Evolutionary conservation across 2,329 filamentous ascomycete species (phyloP), one percentile per base, ranked within the genome.

Genomic region (Alternaria sp.): DNA sequence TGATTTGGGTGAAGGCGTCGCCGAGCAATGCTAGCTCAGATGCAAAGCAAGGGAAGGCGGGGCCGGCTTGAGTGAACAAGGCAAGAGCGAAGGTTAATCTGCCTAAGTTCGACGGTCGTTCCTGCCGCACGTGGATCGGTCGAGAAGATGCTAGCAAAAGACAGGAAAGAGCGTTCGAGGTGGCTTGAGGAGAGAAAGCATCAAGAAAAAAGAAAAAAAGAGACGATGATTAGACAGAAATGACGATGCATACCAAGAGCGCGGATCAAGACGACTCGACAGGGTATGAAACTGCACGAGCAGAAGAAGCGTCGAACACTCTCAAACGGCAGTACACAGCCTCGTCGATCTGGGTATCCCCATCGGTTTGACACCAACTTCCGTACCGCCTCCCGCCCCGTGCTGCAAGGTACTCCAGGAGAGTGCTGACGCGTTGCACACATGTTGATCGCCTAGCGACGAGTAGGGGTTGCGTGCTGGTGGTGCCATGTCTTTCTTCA

Each of bases 211-310:
- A 44, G 46, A 28, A 26, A 36, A 53, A 21, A 29, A 29, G 29
- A 29, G 51, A 34, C 28, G n/a, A 41, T 40, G 48, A 49, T 23
- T 28, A 50, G 42, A 50, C 42, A 54, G 44, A 56, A 46, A 49
- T 46, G 57, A 49, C 53, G 50, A 50, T 26, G 28, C 42, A 50
- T 26, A 33, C 42, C 46, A 50, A 46, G 41, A 39, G 41, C 17
- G 48, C 36, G 53, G 42, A 33, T 45, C 57, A 37, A 39, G 23
- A 39, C 40, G n/a, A 28, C n/a, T 54, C 10, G 58, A 58, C 58
- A 58, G 54, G 58, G 54, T 46, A 48, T 31, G 51, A 60, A 51
- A 58, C 56, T 60, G 52, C 44, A 57, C 33, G 31, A 56, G 23
- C 39, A 58, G 54, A 46, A 46, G 39, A 49, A 56, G 54, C 44